These are phyloP conservation scores for Citrus reticulata DNA, from an alignment of 345 rosid species.

Conservation along the genomic window DNA sequence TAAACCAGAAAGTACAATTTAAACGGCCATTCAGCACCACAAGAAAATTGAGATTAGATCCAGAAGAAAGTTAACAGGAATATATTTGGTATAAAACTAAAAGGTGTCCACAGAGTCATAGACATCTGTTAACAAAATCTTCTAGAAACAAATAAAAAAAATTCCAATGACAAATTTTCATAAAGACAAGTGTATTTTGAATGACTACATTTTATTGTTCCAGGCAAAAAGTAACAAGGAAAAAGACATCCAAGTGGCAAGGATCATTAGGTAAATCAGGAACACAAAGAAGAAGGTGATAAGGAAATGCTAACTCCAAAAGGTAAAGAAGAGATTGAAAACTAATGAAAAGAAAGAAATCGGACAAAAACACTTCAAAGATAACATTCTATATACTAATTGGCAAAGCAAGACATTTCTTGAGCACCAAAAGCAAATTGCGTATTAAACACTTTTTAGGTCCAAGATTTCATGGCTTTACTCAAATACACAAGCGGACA, in stretches of 20 bases:
- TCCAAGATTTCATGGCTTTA: conserved; percentile 8
- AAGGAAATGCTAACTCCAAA: conserved; percentile 1
- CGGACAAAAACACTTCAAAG: neutral
- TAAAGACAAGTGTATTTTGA: neutral
- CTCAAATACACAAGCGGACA: conserved; percentile 2
- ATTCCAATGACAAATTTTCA: neutral
- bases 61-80: neutral
- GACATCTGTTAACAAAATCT: neutral
- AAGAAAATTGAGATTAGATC: neutral
- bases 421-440: conserved; percentile 11
- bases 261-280: neutral
- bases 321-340: neutral
- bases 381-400: conserved; percentile 7
- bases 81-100: neutral
- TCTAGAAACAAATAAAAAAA: neutral
- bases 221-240: neutral
- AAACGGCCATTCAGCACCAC: neutral
- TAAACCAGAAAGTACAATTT: neutral
- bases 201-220: neutral
- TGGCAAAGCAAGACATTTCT: neutral
- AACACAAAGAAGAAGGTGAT: neutral
- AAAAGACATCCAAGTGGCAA: neutral
- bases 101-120: neutral
- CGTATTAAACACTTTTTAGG: neutral
- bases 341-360: neutral